phyloP scores from a whole-genome alignment of 805 yeast species.

The Metschnikowia drakensbergensis region DNA sequence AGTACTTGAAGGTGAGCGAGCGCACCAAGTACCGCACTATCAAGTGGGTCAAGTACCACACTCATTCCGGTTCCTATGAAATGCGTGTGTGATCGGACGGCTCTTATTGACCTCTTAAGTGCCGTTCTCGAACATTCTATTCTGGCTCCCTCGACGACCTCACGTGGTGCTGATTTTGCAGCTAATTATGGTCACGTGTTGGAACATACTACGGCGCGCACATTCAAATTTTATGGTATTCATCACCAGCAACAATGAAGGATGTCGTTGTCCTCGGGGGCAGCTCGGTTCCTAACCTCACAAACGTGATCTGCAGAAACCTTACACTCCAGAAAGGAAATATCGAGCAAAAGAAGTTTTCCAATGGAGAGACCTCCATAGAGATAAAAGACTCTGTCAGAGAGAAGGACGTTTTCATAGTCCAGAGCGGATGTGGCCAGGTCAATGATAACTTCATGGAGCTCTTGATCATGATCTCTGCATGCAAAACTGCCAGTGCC shows the following conservation, averaged over 20 bases:
- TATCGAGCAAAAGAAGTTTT: constrained; percentile 57
- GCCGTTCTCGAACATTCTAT: too few relatives aligned
- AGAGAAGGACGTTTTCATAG: constrained; percentile 91
- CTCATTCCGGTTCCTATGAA: constrained; percentile 79
- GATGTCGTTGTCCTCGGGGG: constrained; percentile 90
- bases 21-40: constrained; percentile 60
- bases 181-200: constrained; percentile 2
- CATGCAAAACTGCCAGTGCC: constrained; percentile 90
- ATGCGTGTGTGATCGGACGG: constrained; percentile 39
- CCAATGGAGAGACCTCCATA: constrained; percentile 93
- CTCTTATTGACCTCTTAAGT: too few relatives aligned
- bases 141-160: not conserved
- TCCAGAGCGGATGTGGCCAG: constrained; percentile 83
- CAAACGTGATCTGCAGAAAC: constrained; percentile 69
- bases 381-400: constrained; percentile 84
- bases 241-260: constrained; percentile 47
- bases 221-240: not conserved
- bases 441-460: constrained; percentile 87
- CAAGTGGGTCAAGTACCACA: constrained; percentile 82
- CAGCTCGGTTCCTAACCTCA: constrained; percentile 77
- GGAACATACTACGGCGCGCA: not conserved
- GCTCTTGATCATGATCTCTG: constrained; percentile 77
- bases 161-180: constrained; percentile 1
- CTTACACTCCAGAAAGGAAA: constrained; percentile 71
- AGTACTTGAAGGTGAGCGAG: constrained; percentile 64